phyloP scores from a whole-genome alignment of 805 yeast species.

The Grigorovia yakushimaensis region DNA sequence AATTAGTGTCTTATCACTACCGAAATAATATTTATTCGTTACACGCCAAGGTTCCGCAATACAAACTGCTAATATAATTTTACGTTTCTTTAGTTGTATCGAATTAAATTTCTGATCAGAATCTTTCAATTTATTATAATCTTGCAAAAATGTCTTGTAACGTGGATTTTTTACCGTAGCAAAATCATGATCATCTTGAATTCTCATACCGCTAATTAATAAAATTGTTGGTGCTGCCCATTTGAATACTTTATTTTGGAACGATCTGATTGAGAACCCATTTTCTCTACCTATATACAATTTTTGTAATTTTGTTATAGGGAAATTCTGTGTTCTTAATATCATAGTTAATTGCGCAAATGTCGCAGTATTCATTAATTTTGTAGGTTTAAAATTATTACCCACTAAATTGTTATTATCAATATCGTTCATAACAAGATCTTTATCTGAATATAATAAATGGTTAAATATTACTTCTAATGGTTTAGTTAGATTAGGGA shows the following conservation, averaged over 20 bases:
- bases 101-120: conserved; percentile 17
- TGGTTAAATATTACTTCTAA: conserved; percentile 36
- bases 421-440: conserved; percentile 7
- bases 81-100: conserved; percentile 22
- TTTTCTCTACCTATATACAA: conserved; percentile 58
- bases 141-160: conserved; percentile 41
- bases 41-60: conserved; percentile 67
- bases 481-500: conserved; percentile 39
- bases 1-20: conserved; percentile 46
- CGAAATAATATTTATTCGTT: conserved; percentile 65
- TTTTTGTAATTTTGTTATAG: conserved; percentile 28
- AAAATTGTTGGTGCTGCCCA: conserved; percentile 85
- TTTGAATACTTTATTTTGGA: conserved; percentile 74
- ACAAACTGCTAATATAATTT: conserved; percentile 53
- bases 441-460: conserved; percentile 29
- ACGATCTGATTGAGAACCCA: conserved; percentile 82
- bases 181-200: conserved; percentile 25
- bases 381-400: conserved; percentile 5
- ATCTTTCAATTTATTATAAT: conserved; percentile 36
- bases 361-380: conserved; percentile 24
- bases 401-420: conserved; percentile 5
- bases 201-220: conserved; percentile 54
- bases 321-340: conserved; percentile 26
- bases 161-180: conserved; percentile 27
- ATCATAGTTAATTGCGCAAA: conserved; percentile 35